Base-by-base conservation (phyloP, 1,284 basidiomycete species). In the Apiotrichum laibachii region DNA sequence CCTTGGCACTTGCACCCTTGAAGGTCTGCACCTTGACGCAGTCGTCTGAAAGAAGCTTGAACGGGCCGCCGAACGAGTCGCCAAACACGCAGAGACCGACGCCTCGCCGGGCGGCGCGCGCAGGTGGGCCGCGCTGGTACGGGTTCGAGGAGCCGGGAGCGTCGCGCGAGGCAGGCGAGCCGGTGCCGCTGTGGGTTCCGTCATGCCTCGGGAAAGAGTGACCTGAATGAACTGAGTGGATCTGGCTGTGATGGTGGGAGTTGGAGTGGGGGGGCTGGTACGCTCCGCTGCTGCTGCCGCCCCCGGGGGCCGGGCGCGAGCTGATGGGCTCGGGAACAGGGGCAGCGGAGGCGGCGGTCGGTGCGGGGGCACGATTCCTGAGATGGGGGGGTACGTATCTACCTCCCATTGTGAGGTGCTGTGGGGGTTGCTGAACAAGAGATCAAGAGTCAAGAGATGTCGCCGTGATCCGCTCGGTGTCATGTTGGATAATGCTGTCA, bases 1-100 rank as follows among this genome's bases (percentile, higher is more conserved):
- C 74, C 68, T 77, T 75, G n/a, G 75, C 75, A 15, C 72, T 72
- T 43, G 72, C 67, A 7, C 75, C 75, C 56, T 77, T 77, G 64
- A 71, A 77, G 16, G 71, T 73, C 45, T 61, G 64, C 5, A 68
- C 57, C 37, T 64, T 63, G n/a, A 65, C 67, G 33, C 58, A 63
- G 11, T 65, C 62, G 33, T 68, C 68, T 26, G 59, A 63, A 8
- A 74, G 55, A 19, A 77, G 60, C 63, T 72, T 73, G 57, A 77
- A 66, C 3, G 75, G 73, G 15, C 75, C 75, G 8, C 71, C 71
- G 50, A 77, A 77, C 51, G 66, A 68, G 61, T 77, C 75, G 19
- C 75, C 75, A 53, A 69, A 75, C 15, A 76, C 66, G 56, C 70
- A 66, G 5, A 77, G 58, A 8, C 67, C 35, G 11, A 60, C 44